These are phyloP conservation scores for Zhuliangozyma blackwelliae DNA, from an alignment of 1,139 yeast species.

Conservation along the genomic window DNA sequence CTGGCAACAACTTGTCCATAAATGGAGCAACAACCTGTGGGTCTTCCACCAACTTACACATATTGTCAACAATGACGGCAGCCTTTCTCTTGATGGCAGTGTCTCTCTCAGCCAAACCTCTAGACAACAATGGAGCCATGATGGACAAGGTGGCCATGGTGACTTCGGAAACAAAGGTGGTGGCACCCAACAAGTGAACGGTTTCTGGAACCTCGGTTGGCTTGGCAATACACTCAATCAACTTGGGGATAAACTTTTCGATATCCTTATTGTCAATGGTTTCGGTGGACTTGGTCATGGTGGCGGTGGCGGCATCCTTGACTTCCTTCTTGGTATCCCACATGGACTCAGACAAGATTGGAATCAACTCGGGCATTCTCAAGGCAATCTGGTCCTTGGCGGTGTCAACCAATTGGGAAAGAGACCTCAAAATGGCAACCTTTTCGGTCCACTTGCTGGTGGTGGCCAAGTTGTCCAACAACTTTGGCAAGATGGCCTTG, in stretches of 20 bases:
- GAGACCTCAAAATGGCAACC: constrained; percentile 81
- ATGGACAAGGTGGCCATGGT: constrained; percentile 99
- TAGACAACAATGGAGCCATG: constrained; percentile 97
- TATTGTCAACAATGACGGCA: constrained; percentile 98
- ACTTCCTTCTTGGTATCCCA: constrained; percentile 99
- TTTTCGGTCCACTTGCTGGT: constrained; percentile 98
- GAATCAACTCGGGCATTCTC: constrained; percentile 99
- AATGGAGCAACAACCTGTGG: constrained; percentile 99
- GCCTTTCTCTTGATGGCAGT: constrained; percentile 99
- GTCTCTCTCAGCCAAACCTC: constrained; percentile 99
- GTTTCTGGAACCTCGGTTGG: constrained; percentile 98
- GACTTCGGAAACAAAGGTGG: constrained; percentile 98
- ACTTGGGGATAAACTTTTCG: constrained; percentile 96
- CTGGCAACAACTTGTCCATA: constrained; percentile 92
- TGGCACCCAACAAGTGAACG: constrained; percentile 97
- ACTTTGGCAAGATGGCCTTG: constrained; percentile 82
- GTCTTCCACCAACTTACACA: constrained; percentile 99
- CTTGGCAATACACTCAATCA: constrained; percentile 93
- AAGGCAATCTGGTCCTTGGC: constrained; percentile 95
- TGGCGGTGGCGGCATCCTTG: constrained; percentile 91
- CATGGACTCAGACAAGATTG: constrained; percentile 98
- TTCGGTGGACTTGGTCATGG: constrained; percentile 94
- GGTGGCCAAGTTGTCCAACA: constrained; percentile 62
- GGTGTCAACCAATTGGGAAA: constrained; percentile 84
- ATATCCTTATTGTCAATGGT: constrained; percentile 99